Conservation (phyloP, 805 yeast species). For the Monosporozyma aquatica region DNA sequence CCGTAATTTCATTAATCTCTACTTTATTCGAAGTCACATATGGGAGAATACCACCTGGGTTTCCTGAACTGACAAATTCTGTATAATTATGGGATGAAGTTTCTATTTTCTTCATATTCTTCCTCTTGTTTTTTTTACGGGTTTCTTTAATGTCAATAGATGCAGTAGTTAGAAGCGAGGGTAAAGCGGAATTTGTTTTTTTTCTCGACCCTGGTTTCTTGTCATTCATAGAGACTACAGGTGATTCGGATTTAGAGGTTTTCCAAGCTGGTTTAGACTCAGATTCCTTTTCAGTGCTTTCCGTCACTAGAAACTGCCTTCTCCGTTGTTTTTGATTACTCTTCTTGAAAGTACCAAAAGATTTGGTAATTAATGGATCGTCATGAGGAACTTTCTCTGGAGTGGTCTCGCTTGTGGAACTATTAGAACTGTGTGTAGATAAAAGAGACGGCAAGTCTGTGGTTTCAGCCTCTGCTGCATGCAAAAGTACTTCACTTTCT, state of each 20-base stretch:
- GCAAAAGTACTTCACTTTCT: conserved; percentile 13
- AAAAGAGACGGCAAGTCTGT: conserved; percentile 12
- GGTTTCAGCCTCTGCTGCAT: conserved; percentile 6
- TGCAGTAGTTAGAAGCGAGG: conserved; percentile 15
- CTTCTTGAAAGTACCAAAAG: conserved; percentile 19
- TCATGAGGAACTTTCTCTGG: not conserved
- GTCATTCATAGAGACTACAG: no score
- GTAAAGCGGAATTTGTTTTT: conserved; percentile 8
- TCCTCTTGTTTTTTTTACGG: conserved; percentile 1
- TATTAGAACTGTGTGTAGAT: not conserved
- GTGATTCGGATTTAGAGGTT: not conserved
- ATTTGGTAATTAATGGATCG: conserved; percentile 7
- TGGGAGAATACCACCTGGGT: conserved; percentile 14
- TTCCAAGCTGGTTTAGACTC: conserved; percentile 18
- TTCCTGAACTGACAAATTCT: conserved; percentile 20
- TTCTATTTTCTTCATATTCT: not conserved
- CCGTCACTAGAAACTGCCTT: conserved; percentile 7
- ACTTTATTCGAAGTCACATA: conserved; percentile 9
- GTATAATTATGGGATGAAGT: conserved; percentile 4
- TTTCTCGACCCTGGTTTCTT: not conserved
- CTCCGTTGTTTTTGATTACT: conserved; percentile 24
- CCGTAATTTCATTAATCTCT: conserved; percentile 8
- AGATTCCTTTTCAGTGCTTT: not conserved
- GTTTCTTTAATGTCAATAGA: not conserved
- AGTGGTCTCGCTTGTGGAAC: not conserved